Conservation (phyloP, 2,329 filamentous ascomycete genomes). For the Talaromyces sp. region DNA sequence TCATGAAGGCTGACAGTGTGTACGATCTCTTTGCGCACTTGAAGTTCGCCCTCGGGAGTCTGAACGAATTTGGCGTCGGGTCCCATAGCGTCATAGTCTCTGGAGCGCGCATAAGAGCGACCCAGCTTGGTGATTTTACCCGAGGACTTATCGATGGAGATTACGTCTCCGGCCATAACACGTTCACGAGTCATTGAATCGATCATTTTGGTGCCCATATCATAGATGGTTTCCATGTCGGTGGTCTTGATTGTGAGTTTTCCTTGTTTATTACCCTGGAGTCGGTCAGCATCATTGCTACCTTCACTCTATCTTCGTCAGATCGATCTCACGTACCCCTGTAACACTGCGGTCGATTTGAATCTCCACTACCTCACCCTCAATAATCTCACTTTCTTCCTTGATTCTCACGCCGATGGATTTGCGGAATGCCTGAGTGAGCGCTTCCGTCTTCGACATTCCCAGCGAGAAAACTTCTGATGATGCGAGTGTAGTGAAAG, state of each 20-base stretch:
- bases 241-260: constrained; percentile 99
- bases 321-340: constrained; percentile 51
- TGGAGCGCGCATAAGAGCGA: constrained; percentile 86
- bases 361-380: constrained; percentile 98
- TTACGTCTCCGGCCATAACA: constrained; percentile 96
- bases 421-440: constrained; percentile 98
- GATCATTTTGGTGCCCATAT: constrained; percentile 99
- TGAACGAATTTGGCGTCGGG: constrained; percentile 97
- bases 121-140: constrained; percentile 98
- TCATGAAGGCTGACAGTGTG: constrained; percentile 97
- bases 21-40: constrained; percentile 94
- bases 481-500: constrained; percentile 91
- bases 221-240: constrained; percentile 99
- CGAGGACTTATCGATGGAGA: constrained; percentile 97
- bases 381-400: constrained; percentile 98
- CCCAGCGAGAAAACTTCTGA: constrained; percentile 98
- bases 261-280: constrained; percentile 84
- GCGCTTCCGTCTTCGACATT: constrained; percentile 98
- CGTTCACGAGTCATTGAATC: constrained; percentile 99
- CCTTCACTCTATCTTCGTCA: constrained; percentile 16
- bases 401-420: constrained; percentile 98
- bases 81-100: constrained; percentile 99
- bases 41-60: constrained; percentile 94
- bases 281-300: constrained; percentile 1
- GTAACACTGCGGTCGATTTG: constrained; percentile 97